Conservation (phyloP, 192 early-diverging fungal genomes). For the Coemansia asiatica region DNA sequence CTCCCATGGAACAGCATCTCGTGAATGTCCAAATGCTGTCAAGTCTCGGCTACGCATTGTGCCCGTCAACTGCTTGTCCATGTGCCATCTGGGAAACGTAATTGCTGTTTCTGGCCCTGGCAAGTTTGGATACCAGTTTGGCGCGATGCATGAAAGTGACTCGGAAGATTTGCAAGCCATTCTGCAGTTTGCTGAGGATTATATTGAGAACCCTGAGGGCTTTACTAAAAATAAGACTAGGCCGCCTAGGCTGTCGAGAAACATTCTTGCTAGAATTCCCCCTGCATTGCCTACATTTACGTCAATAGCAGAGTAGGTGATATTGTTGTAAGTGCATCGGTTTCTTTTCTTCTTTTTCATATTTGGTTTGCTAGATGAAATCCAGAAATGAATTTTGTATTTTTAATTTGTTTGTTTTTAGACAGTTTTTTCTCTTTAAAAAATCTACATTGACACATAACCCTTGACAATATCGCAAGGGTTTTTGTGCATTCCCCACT, state of each 20-base stretch:
- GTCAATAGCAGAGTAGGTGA: slow-evolving; percentile 31
- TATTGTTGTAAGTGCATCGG: neutral
- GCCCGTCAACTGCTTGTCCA: slow-evolving; percentile 47
- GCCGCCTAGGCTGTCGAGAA: slow-evolving; percentile 39
- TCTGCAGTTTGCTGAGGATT: slow-evolving; percentile 56
- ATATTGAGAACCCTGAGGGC: slow-evolving; percentile 47
- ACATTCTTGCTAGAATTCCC: slow-evolving; percentile 49
- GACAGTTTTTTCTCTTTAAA: no score
- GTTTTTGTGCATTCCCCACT: no score
- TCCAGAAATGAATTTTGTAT: neutral
- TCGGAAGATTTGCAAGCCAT: slow-evolving; percentile 53
- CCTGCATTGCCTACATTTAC: slow-evolving; percentile 45
- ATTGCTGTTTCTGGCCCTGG: slow-evolving; percentile 42
- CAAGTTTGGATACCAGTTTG: slow-evolving; percentile 56
- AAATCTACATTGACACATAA: no score
- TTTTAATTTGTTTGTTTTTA: no score
- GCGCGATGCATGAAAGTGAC: slow-evolving; percentile 50
- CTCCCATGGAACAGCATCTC: slow-evolving; percentile 21
- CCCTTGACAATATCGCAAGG: no score
- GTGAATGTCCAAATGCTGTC: slow-evolving; percentile 49
- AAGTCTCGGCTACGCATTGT: slow-evolving; percentile 52
- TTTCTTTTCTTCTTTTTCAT: neutral
- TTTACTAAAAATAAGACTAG: slow-evolving; percentile 53
- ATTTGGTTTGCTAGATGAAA: no score
- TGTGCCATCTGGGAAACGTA: slow-evolving; percentile 54